Base-by-base conservation (phyloP, 371 early-diverging fungal genomes). In the Mortierella sp. region DNA sequence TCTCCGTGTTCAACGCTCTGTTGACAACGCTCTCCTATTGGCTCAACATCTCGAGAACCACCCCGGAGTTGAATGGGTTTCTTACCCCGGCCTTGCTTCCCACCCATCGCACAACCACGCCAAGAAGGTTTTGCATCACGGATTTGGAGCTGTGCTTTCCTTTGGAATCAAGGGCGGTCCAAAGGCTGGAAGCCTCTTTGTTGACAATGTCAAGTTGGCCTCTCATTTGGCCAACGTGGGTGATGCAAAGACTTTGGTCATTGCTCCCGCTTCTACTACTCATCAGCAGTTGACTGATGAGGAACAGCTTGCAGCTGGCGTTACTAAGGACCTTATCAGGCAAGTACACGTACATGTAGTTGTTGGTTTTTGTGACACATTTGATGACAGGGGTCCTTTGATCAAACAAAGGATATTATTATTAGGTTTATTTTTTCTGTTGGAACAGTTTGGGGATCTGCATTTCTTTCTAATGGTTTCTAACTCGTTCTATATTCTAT, bases 141-240 rank as follows among this genome's bases (percentile, higher is more conserved):
- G 94, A 37, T 96, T 93, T 77, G 97, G 97, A 55, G 94, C 94
- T 78, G 95, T 96, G 5, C 81, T 97, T 66, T 90, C 92, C 35
- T 96, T 97, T 85, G 97, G 96, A 45, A 86, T 94, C 73, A 91
- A 91, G 77, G 95, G 95, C 18, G 94, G 92, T 4, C 49, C 71
- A 35, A 43, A 70, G 16, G 89, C 90, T 22, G 93, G 90, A 35
- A 62, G 78, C 32, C 63, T 62, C 14, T 95, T 96, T 75, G 92
- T 97, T 61, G 88, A 94, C 64, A 83, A 75, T 22, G 88, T 96
- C 61, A 87, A 94, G 77, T 88, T 97, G 39, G 92, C 92, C 10
- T 93, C 93, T 39, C 96, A 96, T 78, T 78, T 96, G 49, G 97
- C 96, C 64, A 97, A 97, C 71, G 95, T 97, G 20, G 97, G 97